Conservation (phyloP, 2,329 filamentous ascomycete genomes). For the Leptographium wingfieldii region DNA sequence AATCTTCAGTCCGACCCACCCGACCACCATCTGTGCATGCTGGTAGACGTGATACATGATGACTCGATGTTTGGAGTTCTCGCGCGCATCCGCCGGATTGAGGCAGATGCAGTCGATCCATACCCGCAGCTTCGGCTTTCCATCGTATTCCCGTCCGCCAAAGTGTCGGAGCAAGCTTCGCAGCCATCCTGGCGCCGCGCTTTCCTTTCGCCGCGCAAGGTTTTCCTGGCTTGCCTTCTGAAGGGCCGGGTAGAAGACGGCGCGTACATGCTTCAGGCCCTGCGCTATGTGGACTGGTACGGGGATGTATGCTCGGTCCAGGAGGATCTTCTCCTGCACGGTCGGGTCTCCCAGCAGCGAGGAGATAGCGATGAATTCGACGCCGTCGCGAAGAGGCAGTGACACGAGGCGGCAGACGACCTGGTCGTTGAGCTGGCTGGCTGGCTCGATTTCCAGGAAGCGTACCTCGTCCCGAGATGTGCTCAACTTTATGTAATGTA, state of each 20-base stretch:
- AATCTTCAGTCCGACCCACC: neutral
- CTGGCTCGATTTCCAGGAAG: neutral
- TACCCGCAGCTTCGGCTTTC: neutral
- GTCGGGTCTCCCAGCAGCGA: neutral
- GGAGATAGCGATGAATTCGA: conserved; percentile 1
- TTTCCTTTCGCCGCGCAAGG: neutral
- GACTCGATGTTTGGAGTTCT: neutral
- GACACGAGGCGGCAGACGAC: neutral
- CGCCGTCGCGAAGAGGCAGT: neutral
- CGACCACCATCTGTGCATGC: neutral
- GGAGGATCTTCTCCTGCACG: neutral
- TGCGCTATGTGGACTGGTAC: neutral
- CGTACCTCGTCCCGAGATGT: neutral
- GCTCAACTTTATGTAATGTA: neutral
- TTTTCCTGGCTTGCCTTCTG: neutral
- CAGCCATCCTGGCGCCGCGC: neutral
- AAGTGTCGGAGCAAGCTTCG: neutral
- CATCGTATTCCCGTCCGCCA: neutral
- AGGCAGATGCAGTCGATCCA: conserved; percentile 3
- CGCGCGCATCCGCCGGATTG: neutral
- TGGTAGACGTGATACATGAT: conserved; percentile 2
- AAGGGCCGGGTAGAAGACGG: neutral
- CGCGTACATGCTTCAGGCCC: neutral
- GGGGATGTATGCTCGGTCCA: neutral
- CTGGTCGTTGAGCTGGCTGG: neutral